Evolutionary conservation across 768 basidiomycete species (phyloP), one percentile per base, ranked within the genome.

Genomic region (Podaxis rugospora): DNA sequence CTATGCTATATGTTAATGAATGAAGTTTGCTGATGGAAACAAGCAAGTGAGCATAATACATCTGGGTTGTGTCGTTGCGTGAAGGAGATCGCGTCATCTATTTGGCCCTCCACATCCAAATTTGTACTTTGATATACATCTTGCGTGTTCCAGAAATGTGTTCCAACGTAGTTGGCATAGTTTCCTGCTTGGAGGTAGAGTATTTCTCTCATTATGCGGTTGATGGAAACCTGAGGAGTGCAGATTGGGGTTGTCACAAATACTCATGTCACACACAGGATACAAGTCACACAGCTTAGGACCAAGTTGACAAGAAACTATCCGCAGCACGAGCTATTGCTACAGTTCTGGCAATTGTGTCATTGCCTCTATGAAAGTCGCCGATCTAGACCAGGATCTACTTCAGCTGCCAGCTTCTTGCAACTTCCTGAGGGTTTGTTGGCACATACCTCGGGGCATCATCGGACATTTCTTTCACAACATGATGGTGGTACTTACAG

Each of bases 61-160:
- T 57, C 49, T 27, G 49, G 35, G 32, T 37, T 53, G 18, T 53
- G 35, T 32, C 84, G 83, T 70, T 90, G 87, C 65, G 82, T 76
- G 70, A 91, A 92, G 10, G 90, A 91, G 51, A 88, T 73, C 62
- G 80, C 78, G 66, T 83, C 76, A 59, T 82, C 77, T 39, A 83
- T 73, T 35, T 77, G 59, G 3, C 79, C 66, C 23, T 80, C 78
- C 57, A 78, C 75, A 40, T 70, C 72, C 51, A 79, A 79, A 21
- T 76, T 75, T 62, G 81, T 81, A 0, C 77, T 75, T 64, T 87
- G 80, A 69, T 92, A 92, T 63, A 72, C 79, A 70, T 90, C 87
- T 70, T 92, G 90, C 1, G 88, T 81, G 67, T 92, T 92, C 89
- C 89, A 93, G 66, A 90, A 92, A 66, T 92, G 90, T 0, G 89